A percentile compares a stretch with the other conserved stretches of the same genome.
Conservation (phyloP, 352 stramenopile species). For the Globisporangium rhizosaccharum region DNA sequence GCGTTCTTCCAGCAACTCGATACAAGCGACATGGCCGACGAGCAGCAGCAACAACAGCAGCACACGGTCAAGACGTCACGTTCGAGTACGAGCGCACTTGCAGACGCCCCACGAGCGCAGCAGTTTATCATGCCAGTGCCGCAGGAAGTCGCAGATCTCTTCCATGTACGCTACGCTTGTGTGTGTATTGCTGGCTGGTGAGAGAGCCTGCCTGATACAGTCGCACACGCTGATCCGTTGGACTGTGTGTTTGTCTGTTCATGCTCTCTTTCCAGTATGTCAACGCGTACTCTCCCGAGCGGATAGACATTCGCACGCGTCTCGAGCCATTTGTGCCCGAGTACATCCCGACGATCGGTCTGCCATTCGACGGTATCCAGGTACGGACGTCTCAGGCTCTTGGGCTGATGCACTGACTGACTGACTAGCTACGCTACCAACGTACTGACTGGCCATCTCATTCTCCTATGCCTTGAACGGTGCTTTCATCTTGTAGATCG, state of each 20-base stretch:
- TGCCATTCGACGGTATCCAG: constrained; percentile 70
- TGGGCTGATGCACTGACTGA: too few species aligned
- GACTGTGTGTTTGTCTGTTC: background rate
- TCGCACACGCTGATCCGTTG: background rate
- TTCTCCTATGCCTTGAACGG: background rate
- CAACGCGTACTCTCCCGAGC: constrained; percentile 82
- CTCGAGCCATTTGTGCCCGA: constrained; percentile 93
- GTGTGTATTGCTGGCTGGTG: background rate
- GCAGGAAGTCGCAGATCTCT: constrained; percentile 48
- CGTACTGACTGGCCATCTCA: too few species aligned
- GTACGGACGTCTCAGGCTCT: constrained; percentile 13
- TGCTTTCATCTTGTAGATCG: constrained; percentile 40
- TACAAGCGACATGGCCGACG: background rate
- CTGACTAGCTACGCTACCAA: too few species aligned
- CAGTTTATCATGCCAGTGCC: constrained; percentile 40
- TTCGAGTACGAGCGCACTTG: background rate
- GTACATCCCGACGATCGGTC: constrained; percentile 78
- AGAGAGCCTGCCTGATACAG: background rate
- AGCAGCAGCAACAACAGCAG: background rate
- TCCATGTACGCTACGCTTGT: constrained; percentile 30
- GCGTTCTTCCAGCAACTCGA: constrained; percentile 41
- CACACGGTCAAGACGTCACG: background rate
- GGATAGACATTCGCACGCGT: constrained; percentile 85
- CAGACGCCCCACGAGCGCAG: background rate
- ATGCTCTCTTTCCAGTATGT: constrained; percentile 38